Evolutionary conservation across 2,329 filamentous ascomycete genomes (phyloP).

Genomic region (Penicillium sumatraense): DNA sequence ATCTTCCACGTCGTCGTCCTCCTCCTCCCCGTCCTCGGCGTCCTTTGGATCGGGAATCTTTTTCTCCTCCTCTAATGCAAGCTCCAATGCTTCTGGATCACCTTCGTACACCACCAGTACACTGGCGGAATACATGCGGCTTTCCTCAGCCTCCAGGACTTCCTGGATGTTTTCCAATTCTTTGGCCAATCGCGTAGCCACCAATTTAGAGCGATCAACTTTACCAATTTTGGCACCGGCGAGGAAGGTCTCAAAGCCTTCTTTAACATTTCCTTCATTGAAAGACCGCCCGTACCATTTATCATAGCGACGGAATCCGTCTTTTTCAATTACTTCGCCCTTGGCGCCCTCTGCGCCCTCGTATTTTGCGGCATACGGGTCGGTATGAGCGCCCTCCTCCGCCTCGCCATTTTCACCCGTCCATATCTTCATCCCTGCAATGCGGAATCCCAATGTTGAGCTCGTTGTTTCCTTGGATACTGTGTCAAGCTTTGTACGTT

Average conservation of each 20-base stretch:
- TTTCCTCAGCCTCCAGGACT: slow-evolving; percentile 61
- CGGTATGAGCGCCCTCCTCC: slow-evolving; percentile 37
- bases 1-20: slow-evolving; percentile 34
- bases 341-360: slow-evolving; percentile 54
- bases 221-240: slow-evolving; percentile 47
- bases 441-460: slow-evolving; percentile 64
- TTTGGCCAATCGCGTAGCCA: slow-evolving; percentile 47
- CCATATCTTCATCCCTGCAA: slow-evolving; percentile 69
- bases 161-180: slow-evolving; percentile 51
- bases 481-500: slow-evolving; percentile 63
- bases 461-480: slow-evolving; percentile 65
- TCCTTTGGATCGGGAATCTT: slow-evolving; percentile 33
- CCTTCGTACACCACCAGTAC: slow-evolving; percentile 71
- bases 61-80: slow-evolving; percentile 51
- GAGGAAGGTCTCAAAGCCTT: slow-evolving; percentile 64
- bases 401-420: slow-evolving; percentile 39
- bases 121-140: slow-evolving; percentile 70
- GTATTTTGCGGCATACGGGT: slow-evolving; percentile 43
- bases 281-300: slow-evolving; percentile 69
- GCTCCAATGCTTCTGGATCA: slow-evolving; percentile 59
- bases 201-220: slow-evolving; percentile 48
- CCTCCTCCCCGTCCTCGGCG: slow-evolving; percentile 36
- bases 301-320: slow-evolving; percentile 64
- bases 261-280: slow-evolving; percentile 57
- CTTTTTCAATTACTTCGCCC: slow-evolving; percentile 50